Evolutionary conservation across 441 rosid species (phyloP), one percentile per base, ranked within the genome.

Genomic region (Pelargonium cotyledonis): DNA sequence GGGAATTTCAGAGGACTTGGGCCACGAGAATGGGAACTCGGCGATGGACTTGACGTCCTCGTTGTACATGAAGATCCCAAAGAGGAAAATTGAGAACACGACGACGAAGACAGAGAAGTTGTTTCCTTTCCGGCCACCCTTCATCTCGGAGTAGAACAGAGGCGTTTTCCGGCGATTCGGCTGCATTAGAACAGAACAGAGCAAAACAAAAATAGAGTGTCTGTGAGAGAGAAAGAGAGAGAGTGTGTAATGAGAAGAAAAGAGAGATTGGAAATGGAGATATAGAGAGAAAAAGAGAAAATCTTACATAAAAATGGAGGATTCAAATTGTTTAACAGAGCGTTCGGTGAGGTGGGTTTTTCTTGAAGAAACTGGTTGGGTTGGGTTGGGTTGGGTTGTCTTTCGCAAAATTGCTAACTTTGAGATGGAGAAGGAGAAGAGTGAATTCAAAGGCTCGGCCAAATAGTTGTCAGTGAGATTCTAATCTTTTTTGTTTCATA

Each of bases 31-130:
- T 15, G 98, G 91, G 47, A 87, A 91, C 72, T 88, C 95, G 0
- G 95, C 96, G 0, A 89, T 86, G 49, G 97, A 91, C 69, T 89
- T 93, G 65, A 89, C 91, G 70, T 90, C 90, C 74, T 93, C 98
- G 60, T 89, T 90, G 78, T 93, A 93, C 86, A 93, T 88, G 85
- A 93, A 90, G 63, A 89, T 80, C 31, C 93, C 96, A 29, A 94
- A 91, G 49, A 94, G 82, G 44, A 91, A 83, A 0, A 89, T 74
- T 6, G 96, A 85, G 78, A 85, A 85, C 43, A 87, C 92, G 3
- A 91, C 88, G 35, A 83, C 87, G 65, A 86, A 91, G 9, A 89
- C 77, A 0, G 97, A 86, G 65, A 93, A 86, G 58, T 88, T 89
- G 81, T 71, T 84, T 81, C 73, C 82, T 68, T 89, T 91, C 64